These are phyloP conservation scores for Termitomyces sp. DNA, from an alignment of 1,284 basidiomycete genomes.

Conservation along the genomic window DNA sequence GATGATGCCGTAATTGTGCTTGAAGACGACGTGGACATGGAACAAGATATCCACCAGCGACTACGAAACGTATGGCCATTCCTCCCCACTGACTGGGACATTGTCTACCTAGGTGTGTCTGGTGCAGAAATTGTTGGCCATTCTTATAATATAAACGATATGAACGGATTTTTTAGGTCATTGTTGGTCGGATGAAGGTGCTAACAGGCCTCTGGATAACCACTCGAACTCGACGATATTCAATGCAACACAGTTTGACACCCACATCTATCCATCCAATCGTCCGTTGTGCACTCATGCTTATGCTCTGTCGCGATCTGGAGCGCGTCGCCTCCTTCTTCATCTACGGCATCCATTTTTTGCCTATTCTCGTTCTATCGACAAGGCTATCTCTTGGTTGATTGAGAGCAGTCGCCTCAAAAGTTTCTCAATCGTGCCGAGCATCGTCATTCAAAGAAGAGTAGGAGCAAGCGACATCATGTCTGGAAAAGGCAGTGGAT, in stretches of 20 bases:
- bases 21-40: constrained; percentile 80
- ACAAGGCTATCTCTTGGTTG: constrained; percentile 71
- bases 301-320: constrained; percentile 50
- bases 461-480: constrained; percentile 47
- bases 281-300: constrained; percentile 67
- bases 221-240: constrained; percentile 3
- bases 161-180: constrained; percentile 39
- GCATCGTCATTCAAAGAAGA: constrained; percentile 60
- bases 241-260: constrained; percentile 7
- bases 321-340: constrained; percentile 48
- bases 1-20: constrained; percentile 46
- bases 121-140: background rate
- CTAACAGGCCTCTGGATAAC: constrained; percentile 26
- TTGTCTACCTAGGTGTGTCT: constrained; percentile 63
- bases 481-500: constrained; percentile 45
- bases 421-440: constrained; percentile 60
- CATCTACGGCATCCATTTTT: constrained; percentile 59
- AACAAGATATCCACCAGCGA: constrained; percentile 53
- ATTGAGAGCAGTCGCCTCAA: constrained; percentile 48
- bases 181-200: constrained; percentile 67
- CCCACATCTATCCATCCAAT: constrained; percentile 47
- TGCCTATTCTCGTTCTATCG: constrained; percentile 71
- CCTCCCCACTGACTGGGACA: constrained; percentile 67
- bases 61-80: constrained; percentile 48
- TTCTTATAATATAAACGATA: background rate